Conservation (phyloP, 2,329 filamentous ascomycete genomes). For the Colletotrichum horii region DNA sequence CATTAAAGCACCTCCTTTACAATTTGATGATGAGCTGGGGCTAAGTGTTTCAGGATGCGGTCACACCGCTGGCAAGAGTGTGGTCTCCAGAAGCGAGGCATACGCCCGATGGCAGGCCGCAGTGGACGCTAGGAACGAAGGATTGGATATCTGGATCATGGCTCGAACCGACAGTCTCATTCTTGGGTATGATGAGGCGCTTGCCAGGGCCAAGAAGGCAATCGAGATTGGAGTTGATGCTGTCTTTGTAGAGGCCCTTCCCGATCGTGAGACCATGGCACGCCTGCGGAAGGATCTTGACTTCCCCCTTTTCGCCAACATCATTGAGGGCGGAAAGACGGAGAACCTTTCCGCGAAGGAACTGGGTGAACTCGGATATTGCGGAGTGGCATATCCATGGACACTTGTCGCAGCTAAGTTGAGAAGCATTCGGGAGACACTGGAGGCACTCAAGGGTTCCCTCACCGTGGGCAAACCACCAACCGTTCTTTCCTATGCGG, state of each 20-base stretch:
- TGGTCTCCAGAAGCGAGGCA: constrained; percentile 49
- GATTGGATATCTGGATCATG: constrained; percentile 49
- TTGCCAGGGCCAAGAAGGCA: constrained; percentile 44
- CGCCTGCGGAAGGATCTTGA: constrained; percentile 39
- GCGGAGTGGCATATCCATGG: constrained; percentile 48
- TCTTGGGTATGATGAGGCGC: constrained; percentile 48
- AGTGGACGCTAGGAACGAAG: constrained; percentile 48
- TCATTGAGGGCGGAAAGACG: constrained; percentile 38
- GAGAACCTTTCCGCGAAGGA: constrained; percentile 38
- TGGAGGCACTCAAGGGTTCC: constrained; percentile 45
- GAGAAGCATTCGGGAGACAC: constrained; percentile 40
- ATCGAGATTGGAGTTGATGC: constrained; percentile 48
- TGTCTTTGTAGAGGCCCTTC: constrained; percentile 48
- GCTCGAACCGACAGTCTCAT: constrained; percentile 49
- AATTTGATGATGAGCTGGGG: not conserved
- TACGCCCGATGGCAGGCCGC: constrained; percentile 51
- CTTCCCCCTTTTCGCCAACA: constrained; percentile 45
- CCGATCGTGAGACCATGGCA: constrained; percentile 46
- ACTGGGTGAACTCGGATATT: constrained; percentile 40
- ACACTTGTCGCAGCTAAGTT: constrained; percentile 48
- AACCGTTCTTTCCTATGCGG: constrained; percentile 44
- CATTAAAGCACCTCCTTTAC: not conserved
- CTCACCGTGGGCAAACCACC: constrained; percentile 45
- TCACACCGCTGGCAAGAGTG: constrained; percentile 50
- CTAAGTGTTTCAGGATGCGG: constrained; percentile 25